A percentile compares a stretch with the other conserved stretches of the same genome.
phyloP scores from a whole-genome alignment of 1,284 basidiomycete genomes.

The Inonotus hispidus region DNA sequence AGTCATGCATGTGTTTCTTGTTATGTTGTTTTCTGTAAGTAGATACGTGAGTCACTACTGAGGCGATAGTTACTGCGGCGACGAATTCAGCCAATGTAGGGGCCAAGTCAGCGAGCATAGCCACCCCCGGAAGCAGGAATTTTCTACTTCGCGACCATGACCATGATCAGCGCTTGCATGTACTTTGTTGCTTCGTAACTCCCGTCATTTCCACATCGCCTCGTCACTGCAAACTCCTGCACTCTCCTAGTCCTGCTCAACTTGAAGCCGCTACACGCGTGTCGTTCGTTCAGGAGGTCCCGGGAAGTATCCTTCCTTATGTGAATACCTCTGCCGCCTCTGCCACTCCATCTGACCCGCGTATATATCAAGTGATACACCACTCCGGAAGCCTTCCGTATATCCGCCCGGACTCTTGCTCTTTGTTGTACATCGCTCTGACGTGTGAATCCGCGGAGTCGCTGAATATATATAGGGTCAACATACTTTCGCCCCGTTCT shows the following conservation, averaged over 20 bases:
- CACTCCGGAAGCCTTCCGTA: not conserved
- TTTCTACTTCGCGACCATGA: too few relatives aligned
- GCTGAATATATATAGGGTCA: not conserved
- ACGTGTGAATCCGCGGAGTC: not conserved
- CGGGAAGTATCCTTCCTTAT: not conserved
- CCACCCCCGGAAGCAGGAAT: not conserved
- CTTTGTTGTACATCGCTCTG: not conserved
- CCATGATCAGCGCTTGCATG: not conserved
- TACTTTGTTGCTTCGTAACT: not conserved
- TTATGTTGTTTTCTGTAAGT: not conserved
- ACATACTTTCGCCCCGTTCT: not conserved
- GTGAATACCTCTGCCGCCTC: constrained; percentile 4
- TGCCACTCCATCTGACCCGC: not conserved
- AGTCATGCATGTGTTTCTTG: not conserved
- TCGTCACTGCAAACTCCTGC: not conserved
- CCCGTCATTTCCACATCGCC: not conserved
- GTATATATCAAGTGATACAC: not conserved
- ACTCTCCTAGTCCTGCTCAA: not conserved
- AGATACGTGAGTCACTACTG: not conserved
- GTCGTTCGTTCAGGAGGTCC: not conserved
- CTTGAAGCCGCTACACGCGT: not conserved
- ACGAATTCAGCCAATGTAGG: not conserved
- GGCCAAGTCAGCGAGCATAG: not conserved
- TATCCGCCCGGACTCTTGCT: not conserved
- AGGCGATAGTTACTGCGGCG: not conserved